Evolutionary conservation across 1,284 basidiomycete species (phyloP), one percentile per base, ranked within the genome.

Genomic region (Cryptococcus amylolentus): DNA sequence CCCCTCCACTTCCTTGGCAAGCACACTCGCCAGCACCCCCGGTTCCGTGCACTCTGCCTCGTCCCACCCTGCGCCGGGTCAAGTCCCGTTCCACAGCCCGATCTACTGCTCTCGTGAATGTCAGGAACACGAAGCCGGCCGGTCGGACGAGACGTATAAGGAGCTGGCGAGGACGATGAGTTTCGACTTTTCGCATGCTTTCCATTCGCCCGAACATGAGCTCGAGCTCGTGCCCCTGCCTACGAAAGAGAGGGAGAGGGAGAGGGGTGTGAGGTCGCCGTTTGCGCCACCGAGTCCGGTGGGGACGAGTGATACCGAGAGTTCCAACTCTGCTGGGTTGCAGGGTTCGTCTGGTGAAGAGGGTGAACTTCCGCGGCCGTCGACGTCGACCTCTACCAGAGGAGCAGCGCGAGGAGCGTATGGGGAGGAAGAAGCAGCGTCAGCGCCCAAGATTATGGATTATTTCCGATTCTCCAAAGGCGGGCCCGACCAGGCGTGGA

Each of bases 21-120:
- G 47, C 41, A 26, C 55, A 44, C 39, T 52, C 41, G 46, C 48
- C 18, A 27, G 43, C 18, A 52, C 51, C 14, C 40, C 40, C 40
- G 40, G 40, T 10, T 26, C 42, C n/a, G 18, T 20, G 12, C 42
- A 18, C 2, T 3, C 20, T 13, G 5, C 42, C 42, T n/a, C 18
- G 6, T 18, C 42, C 12, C 14, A 9, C 18, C 38, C 49, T 18
- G 16, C 26, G 26, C 18, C 49, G 37, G 23, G 23, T 3, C 23
- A 23, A 23, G 23, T 23, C 23, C 43, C 52, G 0, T 67, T 69
- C 53, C 52, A 55, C n/a, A 74, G 72, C 10, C 52, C 58, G 31
- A 72, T 76, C 50, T 76, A 76, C 63, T 76, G 73, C 57, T 70
- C 68, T 16, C 60, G 52, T 20, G 59, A 58, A 2, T 76, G 73